phyloP scores from a whole-genome alignment of 108 stramenopile species.

The Cylindrotheca fusiformis region DNA sequence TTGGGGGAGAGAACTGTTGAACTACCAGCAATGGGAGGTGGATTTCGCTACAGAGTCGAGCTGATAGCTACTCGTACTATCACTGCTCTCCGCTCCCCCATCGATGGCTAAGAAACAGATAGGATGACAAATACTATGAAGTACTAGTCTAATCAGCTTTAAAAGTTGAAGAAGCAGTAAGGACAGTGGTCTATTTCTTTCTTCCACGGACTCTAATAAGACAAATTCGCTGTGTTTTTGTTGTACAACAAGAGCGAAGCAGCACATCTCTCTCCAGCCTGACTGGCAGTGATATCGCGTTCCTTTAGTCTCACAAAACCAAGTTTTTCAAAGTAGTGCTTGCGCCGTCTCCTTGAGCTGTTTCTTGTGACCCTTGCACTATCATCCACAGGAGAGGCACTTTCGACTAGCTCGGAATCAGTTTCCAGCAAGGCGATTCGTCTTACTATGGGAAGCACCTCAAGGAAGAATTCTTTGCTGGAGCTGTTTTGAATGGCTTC shows the following conservation, averaged over 20 bases:
- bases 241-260: background rate
- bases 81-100: too few species aligned
- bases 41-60: too few species aligned
- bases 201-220: too few species aligned
- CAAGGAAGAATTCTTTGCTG: constrained; percentile 1
- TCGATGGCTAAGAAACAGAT: too few species aligned
- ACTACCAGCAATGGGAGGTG: too few species aligned
- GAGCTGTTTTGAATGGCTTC: background rate
- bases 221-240: too few species aligned
- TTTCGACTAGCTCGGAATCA: background rate
- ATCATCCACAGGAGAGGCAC: background rate
- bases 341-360: background rate
- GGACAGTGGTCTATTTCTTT: too few species aligned
- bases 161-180: too few species aligned
- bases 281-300: background rate
- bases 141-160: too few species aligned
- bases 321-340: constrained; percentile 28
- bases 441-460: constrained; percentile 12
- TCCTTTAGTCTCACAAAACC: background rate
- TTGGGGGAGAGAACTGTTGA: too few species aligned
- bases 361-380: constrained; percentile 2
- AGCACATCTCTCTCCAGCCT: background rate
- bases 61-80: too few species aligned
- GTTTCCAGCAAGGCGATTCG: constrained; percentile 8
- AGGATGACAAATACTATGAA: too few species aligned